Percentiles rank a stretch among this genome's conserved stretches.
phyloP scores from a whole-genome alignment of 2,329 filamentous ascomycete genomes.

The Penicillium frequentans region DNA sequence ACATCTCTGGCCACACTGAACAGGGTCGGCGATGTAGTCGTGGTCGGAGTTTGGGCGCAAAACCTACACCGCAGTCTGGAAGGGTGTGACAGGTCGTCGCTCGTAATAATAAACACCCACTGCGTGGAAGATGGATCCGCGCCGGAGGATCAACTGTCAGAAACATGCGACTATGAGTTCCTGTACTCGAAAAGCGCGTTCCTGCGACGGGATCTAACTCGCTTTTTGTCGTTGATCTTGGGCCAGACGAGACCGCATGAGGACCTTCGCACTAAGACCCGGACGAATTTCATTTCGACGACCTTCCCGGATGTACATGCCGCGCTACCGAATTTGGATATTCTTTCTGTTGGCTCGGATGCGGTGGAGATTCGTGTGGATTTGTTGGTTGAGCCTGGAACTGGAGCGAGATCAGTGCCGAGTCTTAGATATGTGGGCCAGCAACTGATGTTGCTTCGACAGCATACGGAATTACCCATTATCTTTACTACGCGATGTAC shows the following conservation, averaged over 20 bases:
- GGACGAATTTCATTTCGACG: constrained; percentile 83
- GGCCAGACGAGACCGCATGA: constrained; percentile 78
- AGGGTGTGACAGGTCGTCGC: constrained; percentile 57
- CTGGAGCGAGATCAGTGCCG: constrained; percentile 64
- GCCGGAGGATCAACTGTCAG: constrained; percentile 65
- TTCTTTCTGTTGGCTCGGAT: constrained; percentile 81
- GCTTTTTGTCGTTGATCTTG: constrained; percentile 76
- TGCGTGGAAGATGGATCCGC: constrained; percentile 70
- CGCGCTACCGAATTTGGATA: constrained; percentile 80
- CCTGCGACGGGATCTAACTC: constrained; percentile 71
- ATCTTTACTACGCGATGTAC: constrained; percentile 85
- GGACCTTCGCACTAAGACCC: constrained; percentile 66
- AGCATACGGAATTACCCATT: constrained; percentile 83
- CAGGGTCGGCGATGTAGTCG: constrained; percentile 59
- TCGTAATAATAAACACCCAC: constrained; percentile 74
- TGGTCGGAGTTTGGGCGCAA: constrained; percentile 64
- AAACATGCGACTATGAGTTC: constrained; percentile 80
- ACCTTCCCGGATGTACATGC: constrained; percentile 84
- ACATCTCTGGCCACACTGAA: constrained; percentile 56
- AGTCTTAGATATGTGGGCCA: constrained; percentile 82
- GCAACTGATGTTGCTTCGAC: constrained; percentile 79
- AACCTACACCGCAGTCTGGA: constrained; percentile 60
- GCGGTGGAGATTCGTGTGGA: constrained; percentile 84
- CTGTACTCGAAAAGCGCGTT: constrained; percentile 73
- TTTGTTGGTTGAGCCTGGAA: constrained; percentile 70